phyloP scores from a whole-genome alignment of 177 flowering plant species.

The Vitis hybrid region DNA sequence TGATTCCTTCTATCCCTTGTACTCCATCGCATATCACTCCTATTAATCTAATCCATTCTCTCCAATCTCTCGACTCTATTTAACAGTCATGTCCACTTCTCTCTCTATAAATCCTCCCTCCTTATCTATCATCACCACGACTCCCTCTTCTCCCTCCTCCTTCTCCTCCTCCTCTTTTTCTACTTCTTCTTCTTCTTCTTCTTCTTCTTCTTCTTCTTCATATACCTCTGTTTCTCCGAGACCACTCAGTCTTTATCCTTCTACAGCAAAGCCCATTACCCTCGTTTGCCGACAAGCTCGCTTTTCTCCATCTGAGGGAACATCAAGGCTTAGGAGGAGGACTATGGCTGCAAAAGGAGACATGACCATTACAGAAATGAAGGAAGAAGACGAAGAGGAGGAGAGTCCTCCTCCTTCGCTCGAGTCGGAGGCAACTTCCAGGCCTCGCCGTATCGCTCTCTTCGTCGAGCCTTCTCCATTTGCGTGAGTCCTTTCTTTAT shows the following conservation, averaged over 20 bases:
- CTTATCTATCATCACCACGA: conserved; percentile 3
- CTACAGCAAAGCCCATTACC: conserved; percentile 18
- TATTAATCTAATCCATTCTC: too few relatives aligned
- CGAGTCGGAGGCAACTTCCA: conserved; percentile 38
- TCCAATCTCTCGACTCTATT: too few relatives aligned
- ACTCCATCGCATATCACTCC: too few relatives aligned
- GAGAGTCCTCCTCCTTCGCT: conserved; percentile 42
- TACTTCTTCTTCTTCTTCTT: conserved; percentile 4
- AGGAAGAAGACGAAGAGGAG: conserved; percentile 36
- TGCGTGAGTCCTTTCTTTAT: conserved; percentile 57
- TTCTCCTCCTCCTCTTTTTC: conserved; percentile 1
- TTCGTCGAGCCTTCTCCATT: conserved; percentile 99
- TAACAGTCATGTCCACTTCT: conserved; percentile 16
- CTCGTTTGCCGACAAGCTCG: not conserved
- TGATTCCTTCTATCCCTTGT: too few relatives aligned
- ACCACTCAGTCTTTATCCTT: conserved; percentile 5
- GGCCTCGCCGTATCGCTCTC: conserved; percentile 83
- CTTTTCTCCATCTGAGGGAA: not conserved
- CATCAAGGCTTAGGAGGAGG: not conserved
- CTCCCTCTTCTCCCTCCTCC: conserved; percentile 6
- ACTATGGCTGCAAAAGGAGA: conserved; percentile 3
- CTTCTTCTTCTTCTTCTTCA: conserved; percentile 1
- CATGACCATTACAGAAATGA: conserved; percentile 38
- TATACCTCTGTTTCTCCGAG: conserved; percentile 5
- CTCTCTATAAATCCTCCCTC: conserved; percentile 33